Evolutionary conservation across 169 alveolate species (phyloP).

Genomic region (Eimeria maxima): DNA sequence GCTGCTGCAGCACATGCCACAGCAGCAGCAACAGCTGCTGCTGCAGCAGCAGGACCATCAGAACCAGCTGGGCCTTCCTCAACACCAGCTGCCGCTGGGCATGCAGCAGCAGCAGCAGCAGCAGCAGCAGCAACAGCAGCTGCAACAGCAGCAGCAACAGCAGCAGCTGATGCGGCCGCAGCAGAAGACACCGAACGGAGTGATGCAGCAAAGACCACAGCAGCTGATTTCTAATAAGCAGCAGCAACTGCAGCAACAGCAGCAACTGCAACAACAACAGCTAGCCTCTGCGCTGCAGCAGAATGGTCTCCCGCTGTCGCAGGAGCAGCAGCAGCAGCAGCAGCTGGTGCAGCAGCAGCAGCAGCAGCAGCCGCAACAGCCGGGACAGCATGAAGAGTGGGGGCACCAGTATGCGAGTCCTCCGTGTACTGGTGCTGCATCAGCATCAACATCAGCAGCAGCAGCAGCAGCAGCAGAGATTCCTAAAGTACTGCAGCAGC

Average conservation of each 20-base stretch:
- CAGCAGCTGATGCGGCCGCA: neutral
- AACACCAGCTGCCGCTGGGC: neutral
- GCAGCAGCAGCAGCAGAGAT: neutral
- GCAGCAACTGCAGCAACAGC: neutral
- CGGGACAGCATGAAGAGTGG: neutral
- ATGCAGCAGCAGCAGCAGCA: neutral
- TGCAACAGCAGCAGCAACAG: neutral
- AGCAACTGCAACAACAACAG: neutral
- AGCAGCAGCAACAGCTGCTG: neutral
- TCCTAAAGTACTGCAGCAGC: conserved; percentile 31
- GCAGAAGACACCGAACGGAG: too few species aligned
- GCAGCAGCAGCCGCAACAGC: neutral
- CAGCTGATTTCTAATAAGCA: neutral
- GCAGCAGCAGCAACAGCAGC: neutral
- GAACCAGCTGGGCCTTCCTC: neutral
- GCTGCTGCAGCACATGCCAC: neutral
- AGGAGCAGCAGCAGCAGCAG: neutral
- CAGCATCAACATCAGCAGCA: neutral
- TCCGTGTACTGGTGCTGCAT: neutral
- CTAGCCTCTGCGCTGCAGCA: neutral
- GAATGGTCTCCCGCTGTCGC: neutral
- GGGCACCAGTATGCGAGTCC: neutral
- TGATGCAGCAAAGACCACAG: neutral
- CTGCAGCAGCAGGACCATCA: neutral
- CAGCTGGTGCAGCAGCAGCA: neutral